A percentile compares a stretch with the other conserved stretches of the same genome.
Conservation (phyloP, 441 rosid genomes). For the Dalechampia spathulata region DNA sequence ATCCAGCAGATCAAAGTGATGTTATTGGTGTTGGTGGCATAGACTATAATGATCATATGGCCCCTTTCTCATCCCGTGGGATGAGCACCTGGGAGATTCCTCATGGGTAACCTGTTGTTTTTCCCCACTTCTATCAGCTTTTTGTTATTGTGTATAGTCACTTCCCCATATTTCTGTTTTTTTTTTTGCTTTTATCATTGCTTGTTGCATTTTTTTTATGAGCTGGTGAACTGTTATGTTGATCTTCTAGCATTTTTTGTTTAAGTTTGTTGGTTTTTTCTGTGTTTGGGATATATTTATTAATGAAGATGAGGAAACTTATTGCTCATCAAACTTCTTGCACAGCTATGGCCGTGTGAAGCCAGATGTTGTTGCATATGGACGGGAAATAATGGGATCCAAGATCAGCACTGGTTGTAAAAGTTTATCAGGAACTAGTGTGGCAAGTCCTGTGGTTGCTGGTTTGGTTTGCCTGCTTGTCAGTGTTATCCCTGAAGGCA, state of each 20-base stretch:
- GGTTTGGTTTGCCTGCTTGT: slow-evolving; percentile 95
- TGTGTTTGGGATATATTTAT: neutral
- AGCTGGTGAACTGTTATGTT: neutral
- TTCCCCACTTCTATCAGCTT: neutral
- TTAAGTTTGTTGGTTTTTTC: neutral
- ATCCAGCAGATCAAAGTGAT: slow-evolving; percentile 99
- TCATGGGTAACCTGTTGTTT: slow-evolving; percentile 60
- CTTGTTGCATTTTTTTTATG: neutral
- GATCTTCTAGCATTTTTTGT: neutral
- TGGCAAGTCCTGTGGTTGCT: slow-evolving; percentile 99
- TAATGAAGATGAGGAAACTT: neutral
- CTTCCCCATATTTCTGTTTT: too few species aligned
- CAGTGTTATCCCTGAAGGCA: slow-evolving; percentile 72
- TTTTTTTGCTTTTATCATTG: too few species aligned
- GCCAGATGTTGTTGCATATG: slow-evolving; percentile 98
- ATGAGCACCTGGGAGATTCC: slow-evolving; percentile 99
- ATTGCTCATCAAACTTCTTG: slow-evolving; percentile 5
- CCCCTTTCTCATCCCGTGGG: slow-evolving; percentile 98
- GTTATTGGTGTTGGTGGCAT: slow-evolving; percentile 99
- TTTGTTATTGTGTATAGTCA: neutral
- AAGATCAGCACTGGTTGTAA: slow-evolving; percentile 96
- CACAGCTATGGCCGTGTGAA: slow-evolving; percentile 92
- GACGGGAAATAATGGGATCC: slow-evolving; percentile 96
- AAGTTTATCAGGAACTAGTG: slow-evolving; percentile 98
- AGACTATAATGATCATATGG: slow-evolving; percentile 93